Percentiles rank a stretch among this genome's conserved stretches.
Conservation (phyloP, 345 rosid species). For the Boechera stricta region DNA sequence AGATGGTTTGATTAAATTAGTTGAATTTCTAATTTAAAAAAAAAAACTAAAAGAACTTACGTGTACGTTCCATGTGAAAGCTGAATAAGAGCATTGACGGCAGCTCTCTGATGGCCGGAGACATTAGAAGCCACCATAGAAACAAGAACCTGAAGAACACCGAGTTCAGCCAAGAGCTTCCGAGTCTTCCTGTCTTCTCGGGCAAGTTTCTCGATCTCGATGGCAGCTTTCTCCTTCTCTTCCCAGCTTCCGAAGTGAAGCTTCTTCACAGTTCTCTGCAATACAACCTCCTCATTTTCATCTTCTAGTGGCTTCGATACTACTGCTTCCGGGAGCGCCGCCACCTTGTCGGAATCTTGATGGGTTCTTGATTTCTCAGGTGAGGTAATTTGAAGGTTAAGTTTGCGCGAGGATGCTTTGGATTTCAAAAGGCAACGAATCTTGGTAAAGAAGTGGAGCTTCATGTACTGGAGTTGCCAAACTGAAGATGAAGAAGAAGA, state of each 20-base stretch:
- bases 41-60: slow-evolving; percentile 53
- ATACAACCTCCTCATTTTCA: slow-evolving; percentile 50
- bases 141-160: slow-evolving; percentile 80
- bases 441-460: slow-evolving; percentile 61
- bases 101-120: slow-evolving; percentile 53
- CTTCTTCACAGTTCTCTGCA: slow-evolving; percentile 83
- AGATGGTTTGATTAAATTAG: neutral
- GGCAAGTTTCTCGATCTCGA: slow-evolving; percentile 68
- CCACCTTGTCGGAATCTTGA: slow-evolving; percentile 21
- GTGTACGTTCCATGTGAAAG: slow-evolving; percentile 78
- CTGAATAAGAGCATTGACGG: slow-evolving; percentile 77
- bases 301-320: slow-evolving; percentile 19
- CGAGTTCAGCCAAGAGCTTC: slow-evolving; percentile 84
- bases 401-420: slow-evolving; percentile 52
- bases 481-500: slow-evolving; percentile 47
- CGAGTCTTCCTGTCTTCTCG: slow-evolving; percentile 59
- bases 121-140: slow-evolving; percentile 63
- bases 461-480: slow-evolving; percentile 53
- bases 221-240: slow-evolving; percentile 74
- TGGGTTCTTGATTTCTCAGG: slow-evolving; percentile 38
- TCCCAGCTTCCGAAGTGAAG: slow-evolving; percentile 83
- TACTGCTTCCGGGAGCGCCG: neutral
- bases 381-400: slow-evolving; percentile 12
- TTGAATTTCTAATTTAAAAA: neutral
- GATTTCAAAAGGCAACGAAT: slow-evolving; percentile 65